phyloP scores from a whole-genome alignment of 495 filamentous ascomycete genomes.

The Saxophila tyrrhenica region DNA sequence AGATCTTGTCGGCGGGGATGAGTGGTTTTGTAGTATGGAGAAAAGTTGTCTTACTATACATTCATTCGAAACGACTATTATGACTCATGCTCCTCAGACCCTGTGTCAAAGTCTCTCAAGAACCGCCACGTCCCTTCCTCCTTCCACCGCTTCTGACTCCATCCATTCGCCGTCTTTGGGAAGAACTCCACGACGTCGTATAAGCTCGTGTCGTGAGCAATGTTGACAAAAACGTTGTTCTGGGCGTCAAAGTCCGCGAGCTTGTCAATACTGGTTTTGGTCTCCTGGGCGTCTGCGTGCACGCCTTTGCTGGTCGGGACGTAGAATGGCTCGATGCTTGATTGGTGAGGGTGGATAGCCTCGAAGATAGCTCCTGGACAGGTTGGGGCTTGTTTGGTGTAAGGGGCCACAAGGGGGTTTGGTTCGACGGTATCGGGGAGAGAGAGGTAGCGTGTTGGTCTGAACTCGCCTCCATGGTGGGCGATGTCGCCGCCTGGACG shows the following conservation, averaged over 20 bases:
- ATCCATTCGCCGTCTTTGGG: slow-evolving; percentile 40
- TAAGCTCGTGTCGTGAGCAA: slow-evolving; percentile 44
- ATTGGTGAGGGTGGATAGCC: slow-evolving; percentile 21
- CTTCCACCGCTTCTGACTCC: slow-evolving; percentile 41
- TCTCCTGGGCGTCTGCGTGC: slow-evolving; percentile 8
- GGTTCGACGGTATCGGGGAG: slow-evolving; percentile 36
- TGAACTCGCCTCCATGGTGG: slow-evolving; percentile 42
- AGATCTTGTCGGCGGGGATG: too few species aligned
- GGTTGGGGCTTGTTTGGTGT: not conserved
- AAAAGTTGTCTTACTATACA: too few species aligned
- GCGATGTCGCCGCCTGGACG: slow-evolving; percentile 33
- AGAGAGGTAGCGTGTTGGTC: slow-evolving; percentile 40
- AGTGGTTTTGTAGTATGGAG: not conserved
- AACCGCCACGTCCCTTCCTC: slow-evolving; percentile 42
- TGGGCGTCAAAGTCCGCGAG: slow-evolving; percentile 34
- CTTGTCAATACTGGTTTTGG: slow-evolving; percentile 3
- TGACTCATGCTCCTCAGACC: slow-evolving; percentile 3
- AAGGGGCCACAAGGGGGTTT: slow-evolving; percentile 23
- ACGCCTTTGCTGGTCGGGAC: not conserved
- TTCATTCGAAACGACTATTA: too few species aligned
- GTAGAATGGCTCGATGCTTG: slow-evolving; percentile 29
- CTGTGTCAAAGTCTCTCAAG: slow-evolving; percentile 40
- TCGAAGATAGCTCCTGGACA: slow-evolving; percentile 36
- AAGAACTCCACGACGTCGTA: slow-evolving; percentile 39
- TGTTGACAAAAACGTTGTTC: slow-evolving; percentile 39